Evolutionary conservation across 805 yeast species (phyloP), one percentile per base, ranked within the genome.

Genomic region (Candida coquimbonensis): DNA sequence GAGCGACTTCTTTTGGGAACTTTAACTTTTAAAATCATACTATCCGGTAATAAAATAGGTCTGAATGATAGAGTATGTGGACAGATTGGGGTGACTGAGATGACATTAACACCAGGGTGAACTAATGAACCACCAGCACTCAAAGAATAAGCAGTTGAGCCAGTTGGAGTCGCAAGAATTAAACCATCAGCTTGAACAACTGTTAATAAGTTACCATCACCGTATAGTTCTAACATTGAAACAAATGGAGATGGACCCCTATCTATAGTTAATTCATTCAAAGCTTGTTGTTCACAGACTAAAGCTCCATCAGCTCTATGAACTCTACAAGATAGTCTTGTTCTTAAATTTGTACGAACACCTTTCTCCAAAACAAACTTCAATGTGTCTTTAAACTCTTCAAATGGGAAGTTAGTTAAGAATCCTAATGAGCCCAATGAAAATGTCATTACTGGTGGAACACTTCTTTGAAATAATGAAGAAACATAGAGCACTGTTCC

Each of bases 91-190:
- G 98, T 89, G 7, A 91, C 89, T 46, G 89, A 81, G 29, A 90
- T 86, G 9, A 96, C 96, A 49, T 89, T 83, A 14, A 91, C 95
- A 31, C 87, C 89, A 0, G 98, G 97, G 57, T 90, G 96, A 5
- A 91, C 96, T 42, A 91, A 73, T 0, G 96, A 83, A 1, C 98
- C 98, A 13, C 97, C 97, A 0, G 98, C 97, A 38, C 95, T 83
- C 42, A 91, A 70, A 1, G 96, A 89, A 63, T 91, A 91, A 0
- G 98, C 98, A 0, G 98, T 91, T 2, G 96, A 88, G 0, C 97
- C 97, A 0, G 97, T 89, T 4, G 97, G 97, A 0, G 97, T 89
- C 1, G 96, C 95, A 32, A 90, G 74, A 46, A 91, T 90, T 16
- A 90, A 68, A 0, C 97, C 97, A 65, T 90, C 97, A 1, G 96